phyloP scores from a whole-genome alignment of 768 basidiomycete species.

The Psilocybe sp. region DNA sequence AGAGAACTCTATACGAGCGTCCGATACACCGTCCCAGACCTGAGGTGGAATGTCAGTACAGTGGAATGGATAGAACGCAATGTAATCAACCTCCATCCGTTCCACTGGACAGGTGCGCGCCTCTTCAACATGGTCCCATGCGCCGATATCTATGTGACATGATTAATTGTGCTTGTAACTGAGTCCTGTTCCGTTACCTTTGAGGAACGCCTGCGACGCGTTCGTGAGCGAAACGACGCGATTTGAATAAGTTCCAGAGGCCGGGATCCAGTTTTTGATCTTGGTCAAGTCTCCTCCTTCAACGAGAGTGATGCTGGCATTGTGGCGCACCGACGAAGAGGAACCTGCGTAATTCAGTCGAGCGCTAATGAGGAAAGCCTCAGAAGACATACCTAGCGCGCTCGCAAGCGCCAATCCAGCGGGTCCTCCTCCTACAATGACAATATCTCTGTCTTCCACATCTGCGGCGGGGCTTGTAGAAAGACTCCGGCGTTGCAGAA shows the following conservation, averaged over 20 bases:
- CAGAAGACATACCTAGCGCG: constrained; percentile 64
- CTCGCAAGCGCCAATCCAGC: constrained; percentile 87
- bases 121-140: constrained; percentile 77
- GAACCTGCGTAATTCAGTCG: constrained; percentile 40
- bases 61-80: background rate
- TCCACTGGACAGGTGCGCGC: constrained; percentile 69
- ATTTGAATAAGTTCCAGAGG: constrained; percentile 64
- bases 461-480: constrained; percentile 4
- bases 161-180: background rate
- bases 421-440: constrained; percentile 94
- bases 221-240: constrained; percentile 86
- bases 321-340: constrained; percentile 44
- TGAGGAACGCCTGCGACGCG: constrained; percentile 62
- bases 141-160: constrained; percentile 61
- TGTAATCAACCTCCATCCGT: constrained; percentile 73
- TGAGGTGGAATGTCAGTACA: constrained; percentile 17
- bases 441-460: constrained; percentile 70
- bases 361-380: constrained; percentile 3
- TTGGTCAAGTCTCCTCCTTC: constrained; percentile 79
- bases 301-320: constrained; percentile 65
- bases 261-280: constrained; percentile 63
- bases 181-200: constrained; percentile 38
- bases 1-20: constrained; percentile 73
- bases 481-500: background rate
- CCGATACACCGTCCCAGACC: constrained; percentile 93